Evolutionary conservation across 1,139 yeast species (phyloP).

Genomic region (Blastobotrys raffinosifermentans): DNA sequence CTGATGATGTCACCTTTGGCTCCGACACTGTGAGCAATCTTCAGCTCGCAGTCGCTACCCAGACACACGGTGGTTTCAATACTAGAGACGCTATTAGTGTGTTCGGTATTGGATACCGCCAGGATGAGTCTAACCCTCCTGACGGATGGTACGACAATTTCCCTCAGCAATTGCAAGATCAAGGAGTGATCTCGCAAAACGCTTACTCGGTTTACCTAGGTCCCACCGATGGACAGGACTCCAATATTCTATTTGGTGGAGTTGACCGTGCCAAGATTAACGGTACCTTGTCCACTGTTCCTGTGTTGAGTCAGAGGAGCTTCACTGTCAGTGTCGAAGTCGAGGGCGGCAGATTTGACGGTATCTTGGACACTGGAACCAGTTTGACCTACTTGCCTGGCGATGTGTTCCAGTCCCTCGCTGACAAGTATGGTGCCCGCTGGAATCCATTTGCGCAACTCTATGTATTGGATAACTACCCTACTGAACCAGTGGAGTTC

Average conservation of each 20-base stretch:
- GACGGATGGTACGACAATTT: conserved; percentile 17
- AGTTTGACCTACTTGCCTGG: conserved; percentile 9
- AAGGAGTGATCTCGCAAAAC: conserved; percentile 13
- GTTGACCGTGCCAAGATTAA: conserved; percentile 42
- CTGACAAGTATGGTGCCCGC: neutral
- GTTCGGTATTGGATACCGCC: conserved; percentile 20
- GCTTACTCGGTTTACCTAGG: conserved; percentile 33
- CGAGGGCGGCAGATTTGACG: conserved; percentile 13
- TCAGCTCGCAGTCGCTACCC: conserved; percentile 19
- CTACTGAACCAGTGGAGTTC: neutral
- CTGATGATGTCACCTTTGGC: conserved; percentile 43
- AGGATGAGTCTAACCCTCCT: conserved; percentile 15
- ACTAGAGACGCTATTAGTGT: conserved; percentile 19
- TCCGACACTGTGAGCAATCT: conserved; percentile 31
- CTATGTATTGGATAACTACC: neutral
- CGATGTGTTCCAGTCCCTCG: neutral
- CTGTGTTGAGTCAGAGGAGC: neutral
- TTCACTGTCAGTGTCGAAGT: neutral
- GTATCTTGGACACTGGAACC: conserved; percentile 31
- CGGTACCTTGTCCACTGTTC: conserved; percentile 29
- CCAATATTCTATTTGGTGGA: conserved; percentile 41
- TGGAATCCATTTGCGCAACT: neutral
- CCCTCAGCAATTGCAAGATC: conserved; percentile 16
- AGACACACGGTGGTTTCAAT: conserved; percentile 14
- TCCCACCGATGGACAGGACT: conserved; percentile 20